These are phyloP conservation scores for Cyclotella atomus DNA, from an alignment of 108 stramenopile genomes.

Conservation along the genomic window DNA sequence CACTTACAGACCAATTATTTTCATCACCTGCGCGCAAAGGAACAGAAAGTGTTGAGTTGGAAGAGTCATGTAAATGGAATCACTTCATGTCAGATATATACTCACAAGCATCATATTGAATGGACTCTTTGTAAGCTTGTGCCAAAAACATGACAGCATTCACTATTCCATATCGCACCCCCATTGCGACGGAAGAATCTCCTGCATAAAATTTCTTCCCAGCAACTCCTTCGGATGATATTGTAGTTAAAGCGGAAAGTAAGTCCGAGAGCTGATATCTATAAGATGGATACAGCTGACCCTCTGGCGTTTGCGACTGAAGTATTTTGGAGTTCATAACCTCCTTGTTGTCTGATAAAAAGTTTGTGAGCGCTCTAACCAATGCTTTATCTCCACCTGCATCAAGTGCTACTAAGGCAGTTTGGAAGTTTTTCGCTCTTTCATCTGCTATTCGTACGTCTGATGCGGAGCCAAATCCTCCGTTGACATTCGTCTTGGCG, in stretches of 20 bases:
- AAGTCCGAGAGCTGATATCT: slow-evolving; percentile 39
- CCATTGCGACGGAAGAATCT: slow-evolving; percentile 17
- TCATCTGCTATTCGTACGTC: slow-evolving; percentile 18
- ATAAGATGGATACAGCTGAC: slow-evolving; percentile 47
- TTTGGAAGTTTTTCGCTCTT: slow-evolving; percentile 32
- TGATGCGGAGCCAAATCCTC: slow-evolving; percentile 17
- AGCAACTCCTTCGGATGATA: slow-evolving; percentile 30
- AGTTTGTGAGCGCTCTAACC: slow-evolving; percentile 27
- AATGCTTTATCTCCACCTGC: slow-evolving; percentile 41
- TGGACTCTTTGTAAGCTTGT: slow-evolving; percentile 51
- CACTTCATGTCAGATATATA: neutral
- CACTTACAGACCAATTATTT: slow-evolving; percentile 52
- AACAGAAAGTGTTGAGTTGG: neutral
- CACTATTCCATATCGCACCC: slow-evolving; percentile 41
- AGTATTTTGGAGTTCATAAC: slow-evolving; percentile 27
- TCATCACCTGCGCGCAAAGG: slow-evolving; percentile 19
- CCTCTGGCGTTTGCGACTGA: slow-evolving; percentile 38
- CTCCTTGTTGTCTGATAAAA: slow-evolving; percentile 18
- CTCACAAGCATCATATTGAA: slow-evolving; percentile 51
- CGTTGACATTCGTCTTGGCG: slow-evolving; percentile 1
- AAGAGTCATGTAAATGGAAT: neutral
- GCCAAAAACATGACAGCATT: slow-evolving; percentile 42
- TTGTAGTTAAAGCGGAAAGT: slow-evolving; percentile 29
- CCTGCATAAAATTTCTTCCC: slow-evolving; percentile 42
- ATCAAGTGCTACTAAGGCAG: slow-evolving; percentile 26